These are phyloP conservation scores for Penicillium parvum DNA, from an alignment of 495 filamentous ascomycete genomes.

Conservation along the genomic window DNA sequence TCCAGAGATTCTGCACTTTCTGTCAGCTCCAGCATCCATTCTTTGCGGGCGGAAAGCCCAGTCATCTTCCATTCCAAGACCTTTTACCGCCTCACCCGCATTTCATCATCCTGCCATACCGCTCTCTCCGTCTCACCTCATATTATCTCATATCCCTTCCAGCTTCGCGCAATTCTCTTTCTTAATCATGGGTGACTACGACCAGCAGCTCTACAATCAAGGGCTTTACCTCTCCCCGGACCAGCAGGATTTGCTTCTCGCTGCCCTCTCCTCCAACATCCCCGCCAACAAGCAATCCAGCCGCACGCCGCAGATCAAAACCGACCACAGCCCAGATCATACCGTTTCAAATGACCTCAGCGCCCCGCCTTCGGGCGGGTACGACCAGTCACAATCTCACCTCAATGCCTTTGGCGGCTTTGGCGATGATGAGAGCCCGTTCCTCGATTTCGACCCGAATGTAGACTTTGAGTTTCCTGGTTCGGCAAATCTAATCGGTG, in stretches of 20 bases:
- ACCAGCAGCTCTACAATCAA: slow-evolving; percentile 35
- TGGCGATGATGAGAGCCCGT: slow-evolving; percentile 68
- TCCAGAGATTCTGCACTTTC: too few species aligned
- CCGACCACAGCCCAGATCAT: slow-evolving; percentile 32
- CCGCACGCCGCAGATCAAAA: slow-evolving; percentile 14
- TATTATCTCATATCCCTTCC: background rate
- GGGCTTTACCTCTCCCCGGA: slow-evolving; percentile 70
- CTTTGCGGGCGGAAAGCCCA: slow-evolving; percentile 16
- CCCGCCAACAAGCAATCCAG: slow-evolving; percentile 30
- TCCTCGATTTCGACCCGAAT: slow-evolving; percentile 76
- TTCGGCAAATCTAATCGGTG: slow-evolving; percentile 66
- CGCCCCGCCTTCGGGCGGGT: slow-evolving; percentile 49
- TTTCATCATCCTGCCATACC: background rate
- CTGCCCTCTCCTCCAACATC: slow-evolving; percentile 79
- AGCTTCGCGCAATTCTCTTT: background rate
- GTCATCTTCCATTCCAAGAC: slow-evolving; percentile 6
- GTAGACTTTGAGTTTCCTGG: slow-evolving; percentile 64
- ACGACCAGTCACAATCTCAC: slow-evolving; percentile 43
- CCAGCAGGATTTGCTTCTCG: slow-evolving; percentile 83
- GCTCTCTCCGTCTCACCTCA: background rate
- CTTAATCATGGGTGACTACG: slow-evolving; percentile 34
- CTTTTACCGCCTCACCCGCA: slow-evolving; percentile 6
- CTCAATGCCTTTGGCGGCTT: slow-evolving; percentile 39
- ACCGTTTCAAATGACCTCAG: slow-evolving; percentile 30
- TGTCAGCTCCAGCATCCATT: too few species aligned